Evolutionary conservation across 2,329 filamentous ascomycete genomes (phyloP).

Genomic region (Penicillium sp.): DNA sequence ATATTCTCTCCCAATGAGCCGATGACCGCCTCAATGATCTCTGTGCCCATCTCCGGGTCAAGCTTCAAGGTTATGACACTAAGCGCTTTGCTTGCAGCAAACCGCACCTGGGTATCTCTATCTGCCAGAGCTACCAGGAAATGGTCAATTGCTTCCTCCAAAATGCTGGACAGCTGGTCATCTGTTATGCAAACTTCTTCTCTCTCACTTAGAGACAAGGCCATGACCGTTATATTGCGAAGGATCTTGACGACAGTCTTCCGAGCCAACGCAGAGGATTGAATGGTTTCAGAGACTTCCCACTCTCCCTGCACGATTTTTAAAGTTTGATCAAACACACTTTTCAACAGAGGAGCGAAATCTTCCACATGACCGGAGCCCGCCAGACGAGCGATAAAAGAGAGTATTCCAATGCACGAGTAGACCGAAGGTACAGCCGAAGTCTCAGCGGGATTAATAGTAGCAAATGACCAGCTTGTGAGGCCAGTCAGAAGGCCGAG

Average conservation of each 20-base stretch:
- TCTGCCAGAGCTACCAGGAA: slow-evolving; percentile 79
- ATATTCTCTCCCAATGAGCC: slow-evolving; percentile 67
- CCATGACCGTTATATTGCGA: slow-evolving; percentile 70
- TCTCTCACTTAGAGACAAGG: slow-evolving; percentile 57
- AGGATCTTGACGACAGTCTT: slow-evolving; percentile 86
- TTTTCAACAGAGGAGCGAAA: slow-evolving; percentile 67
- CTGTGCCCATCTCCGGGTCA: slow-evolving; percentile 75
- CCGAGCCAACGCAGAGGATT: slow-evolving; percentile 75
- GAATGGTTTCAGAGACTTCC: slow-evolving; percentile 57
- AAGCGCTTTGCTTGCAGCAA: slow-evolving; percentile 89
- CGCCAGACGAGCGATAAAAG: slow-evolving; percentile 76
- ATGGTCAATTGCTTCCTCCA: slow-evolving; percentile 82
- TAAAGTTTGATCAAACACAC: slow-evolving; percentile 69
- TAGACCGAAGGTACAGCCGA: slow-evolving; percentile 62
- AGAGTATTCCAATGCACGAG: slow-evolving; percentile 75
- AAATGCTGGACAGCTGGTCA: slow-evolving; percentile 53
- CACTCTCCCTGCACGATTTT: slow-evolving; percentile 59
- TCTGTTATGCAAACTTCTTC: slow-evolving; percentile 31
- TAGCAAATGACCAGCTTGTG: slow-evolving; percentile 70
- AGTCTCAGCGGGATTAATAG: slow-evolving; percentile 55
- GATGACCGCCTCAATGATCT: slow-evolving; percentile 85
- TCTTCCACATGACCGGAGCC: slow-evolving; percentile 73
- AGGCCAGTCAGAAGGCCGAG: slow-evolving; percentile 70
- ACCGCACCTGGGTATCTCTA: slow-evolving; percentile 85
- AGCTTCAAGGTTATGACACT: slow-evolving; percentile 84